These are phyloP conservation scores for Anthracocystis panici-leucophaei DNA, from an alignment of 1,284 basidiomycete species.

Conservation along the genomic window DNA sequence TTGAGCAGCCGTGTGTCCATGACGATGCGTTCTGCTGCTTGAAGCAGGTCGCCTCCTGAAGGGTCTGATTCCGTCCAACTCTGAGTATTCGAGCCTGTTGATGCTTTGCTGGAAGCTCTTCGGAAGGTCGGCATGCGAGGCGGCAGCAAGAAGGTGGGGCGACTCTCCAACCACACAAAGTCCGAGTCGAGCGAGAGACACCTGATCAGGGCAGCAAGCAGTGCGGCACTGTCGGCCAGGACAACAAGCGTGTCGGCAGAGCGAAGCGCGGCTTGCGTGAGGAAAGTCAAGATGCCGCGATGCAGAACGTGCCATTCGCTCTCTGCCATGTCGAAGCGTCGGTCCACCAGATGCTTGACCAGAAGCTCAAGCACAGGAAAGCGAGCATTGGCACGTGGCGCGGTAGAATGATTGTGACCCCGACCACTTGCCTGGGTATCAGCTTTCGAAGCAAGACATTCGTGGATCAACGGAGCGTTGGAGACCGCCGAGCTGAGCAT, in stretches of 20 bases:
- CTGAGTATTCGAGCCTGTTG: background rate
- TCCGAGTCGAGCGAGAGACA: conserved; percentile 55
- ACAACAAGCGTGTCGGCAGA: conserved; percentile 47
- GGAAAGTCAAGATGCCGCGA: conserved; percentile 34
- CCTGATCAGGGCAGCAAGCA: conserved; percentile 55
- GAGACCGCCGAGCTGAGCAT: conserved; percentile 31
- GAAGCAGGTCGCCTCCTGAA: conserved; percentile 40
- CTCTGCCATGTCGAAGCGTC: conserved; percentile 48
- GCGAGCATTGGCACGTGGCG: conserved; percentile 21
- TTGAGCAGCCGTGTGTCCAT: conserved; percentile 54
- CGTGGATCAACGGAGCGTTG: conserved; percentile 39
- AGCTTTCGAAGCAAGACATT: conserved; percentile 34
- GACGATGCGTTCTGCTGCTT: conserved; percentile 52
- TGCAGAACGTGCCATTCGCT: conserved; percentile 45
- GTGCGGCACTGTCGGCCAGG: conserved; percentile 52
- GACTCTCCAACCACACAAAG: conserved; percentile 46
- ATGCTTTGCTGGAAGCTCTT: background rate
- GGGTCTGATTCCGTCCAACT: conserved; percentile 10
- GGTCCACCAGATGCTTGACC: conserved; percentile 58
- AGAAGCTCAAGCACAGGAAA: conserved; percentile 58
- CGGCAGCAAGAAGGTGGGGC: conserved; percentile 35
- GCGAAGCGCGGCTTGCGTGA: conserved; percentile 45
- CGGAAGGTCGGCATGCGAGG: conserved; percentile 12
- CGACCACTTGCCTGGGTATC: conserved; percentile 1
- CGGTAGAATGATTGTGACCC: background rate